A percentile compares a stretch with the other conserved stretches of the same genome.
phyloP scores from a whole-genome alignment of 192 early-diverging fungal species.

The Entomortierella parvispora region DNA sequence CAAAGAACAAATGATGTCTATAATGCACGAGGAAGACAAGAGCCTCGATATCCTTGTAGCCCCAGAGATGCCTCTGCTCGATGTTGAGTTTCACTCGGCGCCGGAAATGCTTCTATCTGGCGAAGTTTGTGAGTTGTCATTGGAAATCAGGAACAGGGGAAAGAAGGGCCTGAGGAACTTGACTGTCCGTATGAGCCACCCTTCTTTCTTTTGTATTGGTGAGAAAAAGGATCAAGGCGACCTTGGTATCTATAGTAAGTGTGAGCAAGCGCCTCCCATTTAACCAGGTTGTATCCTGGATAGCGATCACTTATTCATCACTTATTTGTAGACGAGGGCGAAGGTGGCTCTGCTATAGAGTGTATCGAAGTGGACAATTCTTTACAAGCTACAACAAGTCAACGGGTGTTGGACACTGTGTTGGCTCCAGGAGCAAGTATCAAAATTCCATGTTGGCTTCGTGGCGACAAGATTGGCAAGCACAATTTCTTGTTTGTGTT shows the following conservation, averaged over 20 bases:
- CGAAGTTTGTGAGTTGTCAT: slow-evolving; percentile 73
- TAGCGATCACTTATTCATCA: too few relatives aligned
- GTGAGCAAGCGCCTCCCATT: too few relatives aligned
- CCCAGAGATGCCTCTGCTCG: slow-evolving; percentile 84
- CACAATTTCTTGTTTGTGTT: slow-evolving; percentile 84
- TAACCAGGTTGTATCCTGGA: too few relatives aligned
- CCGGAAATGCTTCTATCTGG: slow-evolving; percentile 86
- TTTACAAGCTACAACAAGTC: slow-evolving; percentile 46
- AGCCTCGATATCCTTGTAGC: slow-evolving; percentile 80
- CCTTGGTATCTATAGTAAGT: slow-evolving; percentile 54
- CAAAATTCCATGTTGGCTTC: slow-evolving; percentile 86
- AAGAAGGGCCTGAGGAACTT: slow-evolving; percentile 75
- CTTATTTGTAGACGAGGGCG: slow-evolving; percentile 19
- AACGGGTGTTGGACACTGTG: slow-evolving; percentile 29
- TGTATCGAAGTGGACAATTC: slow-evolving; percentile 58
- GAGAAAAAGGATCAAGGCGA: slow-evolving; percentile 53
- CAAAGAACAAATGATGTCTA: slow-evolving; percentile 66
- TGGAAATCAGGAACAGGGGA: slow-evolving; percentile 90
- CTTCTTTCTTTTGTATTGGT: slow-evolving; percentile 85
- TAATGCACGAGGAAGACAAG: slow-evolving; percentile 75
- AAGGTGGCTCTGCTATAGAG: slow-evolving; percentile 23
- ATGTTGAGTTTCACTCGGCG: slow-evolving; percentile 79
- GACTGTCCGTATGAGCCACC: slow-evolving; percentile 84
- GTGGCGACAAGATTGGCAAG: slow-evolving; percentile 91
- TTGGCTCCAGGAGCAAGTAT: slow-evolving; percentile 77